Evolutionary conservation across 352 stramenopile genomes (phyloP).

Genomic region (Phytopythium ostracodes): DNA sequence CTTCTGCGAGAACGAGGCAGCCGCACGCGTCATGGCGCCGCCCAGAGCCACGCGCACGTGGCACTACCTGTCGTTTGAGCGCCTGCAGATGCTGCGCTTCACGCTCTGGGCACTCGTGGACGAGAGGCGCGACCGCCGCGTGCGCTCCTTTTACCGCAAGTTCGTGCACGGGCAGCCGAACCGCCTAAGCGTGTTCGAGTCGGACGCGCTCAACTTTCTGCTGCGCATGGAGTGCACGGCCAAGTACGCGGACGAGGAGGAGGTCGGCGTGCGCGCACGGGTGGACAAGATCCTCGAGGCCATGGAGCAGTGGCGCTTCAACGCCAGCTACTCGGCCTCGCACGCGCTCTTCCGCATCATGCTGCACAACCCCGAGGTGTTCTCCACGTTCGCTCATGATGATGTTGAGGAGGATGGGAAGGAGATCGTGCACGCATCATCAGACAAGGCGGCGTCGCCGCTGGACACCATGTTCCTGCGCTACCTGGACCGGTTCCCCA

Average conservation of each 20-base stretch:
- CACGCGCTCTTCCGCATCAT: conserved; percentile 62
- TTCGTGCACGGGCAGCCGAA: conserved; percentile 45
- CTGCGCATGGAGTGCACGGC: conserved; percentile 57
- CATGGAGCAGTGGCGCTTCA: conserved; percentile 33
- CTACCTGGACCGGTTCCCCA: conserved; percentile 45
- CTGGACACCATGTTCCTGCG: conserved; percentile 34
- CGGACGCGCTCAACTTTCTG: conserved; percentile 64
- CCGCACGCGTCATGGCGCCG: conserved; percentile 16
- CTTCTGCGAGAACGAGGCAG: conserved; percentile 32
- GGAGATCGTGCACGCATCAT: not conserved
- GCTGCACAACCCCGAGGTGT: conserved; percentile 43
- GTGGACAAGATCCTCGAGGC: conserved; percentile 38
- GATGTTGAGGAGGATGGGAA: not conserved
- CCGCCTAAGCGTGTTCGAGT: conserved; percentile 40
- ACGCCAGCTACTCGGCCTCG: conserved; percentile 56
- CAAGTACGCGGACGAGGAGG: conserved; percentile 29
- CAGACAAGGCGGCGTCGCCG: conserved; percentile 5
- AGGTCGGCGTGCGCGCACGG: conserved; percentile 24
- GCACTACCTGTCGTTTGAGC: conserved; percentile 32
- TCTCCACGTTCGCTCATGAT: conserved; percentile 9
- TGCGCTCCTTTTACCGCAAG: conserved; percentile 38
- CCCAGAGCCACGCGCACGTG: conserved; percentile 29
- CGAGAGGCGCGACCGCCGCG: conserved; percentile 16
- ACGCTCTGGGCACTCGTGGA: conserved; percentile 65
- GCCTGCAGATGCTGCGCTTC: conserved; percentile 56